These are phyloP conservation scores for Acrodontium crateriforme DNA, from an alignment of 2,329 filamentous ascomycete genomes.

Conservation along the genomic window DNA sequence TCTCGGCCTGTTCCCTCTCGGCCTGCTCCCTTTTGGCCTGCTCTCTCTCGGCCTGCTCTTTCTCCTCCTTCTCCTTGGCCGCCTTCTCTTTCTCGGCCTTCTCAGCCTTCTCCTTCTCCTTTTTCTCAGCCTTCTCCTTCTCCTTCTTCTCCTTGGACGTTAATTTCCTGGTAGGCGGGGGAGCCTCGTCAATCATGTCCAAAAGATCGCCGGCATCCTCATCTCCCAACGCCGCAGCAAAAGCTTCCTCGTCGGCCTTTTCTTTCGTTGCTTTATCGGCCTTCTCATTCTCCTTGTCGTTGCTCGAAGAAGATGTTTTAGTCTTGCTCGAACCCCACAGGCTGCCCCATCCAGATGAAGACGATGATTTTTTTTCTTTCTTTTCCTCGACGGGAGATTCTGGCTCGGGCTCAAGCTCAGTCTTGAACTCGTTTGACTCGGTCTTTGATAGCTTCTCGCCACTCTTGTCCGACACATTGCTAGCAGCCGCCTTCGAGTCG, in stretches of 20 bases:
- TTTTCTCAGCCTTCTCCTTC: conserved; percentile 29
- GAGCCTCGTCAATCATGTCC: conserved; percentile 10
- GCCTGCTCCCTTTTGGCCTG: conserved; percentile 19
- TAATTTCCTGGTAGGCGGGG: conserved; percentile 23
- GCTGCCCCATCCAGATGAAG: background rate
- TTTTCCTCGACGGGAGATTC: conserved; percentile 4
- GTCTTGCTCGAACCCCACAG: conserved; percentile 21
- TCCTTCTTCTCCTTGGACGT: conserved; percentile 23
- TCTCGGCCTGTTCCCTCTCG: conserved; percentile 23
- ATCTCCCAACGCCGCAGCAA: conserved; percentile 22
- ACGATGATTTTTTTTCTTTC: conserved; percentile 27
- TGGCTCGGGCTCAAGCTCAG: conserved; percentile 10
- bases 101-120: conserved; percentile 30
- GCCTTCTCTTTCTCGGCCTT: conserved; percentile 20
- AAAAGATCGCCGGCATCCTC: conserved; percentile 11
- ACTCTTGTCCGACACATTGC: conserved; percentile 32
- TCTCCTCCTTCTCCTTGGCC: conserved; percentile 23
- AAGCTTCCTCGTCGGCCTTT: conserved; percentile 23
- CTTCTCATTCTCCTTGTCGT: conserved; percentile 33
- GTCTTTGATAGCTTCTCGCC: conserved; percentile 19
- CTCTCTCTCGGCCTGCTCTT: conserved; percentile 22
- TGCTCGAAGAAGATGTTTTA: conserved; percentile 19
- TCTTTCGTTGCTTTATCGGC: conserved; percentile 28
- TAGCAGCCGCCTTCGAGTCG: conserved; percentile 21
- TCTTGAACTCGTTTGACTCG: conserved; percentile 21